These are phyloP conservation scores for Pichia cephalocereana DNA, from an alignment of 805 yeast species.

Conservation along the genomic window DNA sequence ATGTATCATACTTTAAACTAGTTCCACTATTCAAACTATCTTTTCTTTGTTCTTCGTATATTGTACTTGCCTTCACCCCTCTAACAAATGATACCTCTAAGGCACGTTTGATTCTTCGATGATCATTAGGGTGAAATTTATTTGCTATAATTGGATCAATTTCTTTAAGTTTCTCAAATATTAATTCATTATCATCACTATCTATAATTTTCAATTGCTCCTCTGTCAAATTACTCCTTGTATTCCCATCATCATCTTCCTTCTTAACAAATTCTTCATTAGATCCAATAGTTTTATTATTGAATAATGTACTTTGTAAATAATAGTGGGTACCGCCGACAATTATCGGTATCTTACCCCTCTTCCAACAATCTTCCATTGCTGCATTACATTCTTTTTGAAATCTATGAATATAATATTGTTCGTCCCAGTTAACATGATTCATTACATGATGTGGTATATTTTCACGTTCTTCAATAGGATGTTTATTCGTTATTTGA, in stretches of 20 bases:
- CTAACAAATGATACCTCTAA: constrained; percentile 69
- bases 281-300: constrained; percentile 46
- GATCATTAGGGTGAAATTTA: constrained; percentile 90
- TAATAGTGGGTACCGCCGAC: constrained; percentile 98
- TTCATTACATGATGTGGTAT: constrained; percentile 82
- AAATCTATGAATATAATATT: constrained; percentile 74
- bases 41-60: constrained; percentile 53
- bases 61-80: constrained; percentile 57
- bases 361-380: constrained; percentile 53
- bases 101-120: constrained; percentile 68
- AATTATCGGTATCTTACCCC: constrained; percentile 73
- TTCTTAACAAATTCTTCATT: constrained; percentile 10
- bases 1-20: constrained; percentile 46
- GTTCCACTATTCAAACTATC: constrained; percentile 32
- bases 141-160: constrained; percentile 65
- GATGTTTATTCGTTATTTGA: constrained; percentile 88
- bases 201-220: constrained; percentile 38
- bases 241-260: constrained; percentile 11
- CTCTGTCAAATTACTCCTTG: constrained; percentile 18
- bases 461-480: constrained; percentile 63
- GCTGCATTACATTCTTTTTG: constrained; percentile 56
- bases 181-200: constrained; percentile 42
- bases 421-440: constrained; percentile 71
- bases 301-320: constrained; percentile 65
- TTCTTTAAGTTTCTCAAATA: constrained; percentile 38